phyloP scores from a whole-genome alignment of 2,329 filamentous ascomycete species.

The Colletotrichum euphorbiae region DNA sequence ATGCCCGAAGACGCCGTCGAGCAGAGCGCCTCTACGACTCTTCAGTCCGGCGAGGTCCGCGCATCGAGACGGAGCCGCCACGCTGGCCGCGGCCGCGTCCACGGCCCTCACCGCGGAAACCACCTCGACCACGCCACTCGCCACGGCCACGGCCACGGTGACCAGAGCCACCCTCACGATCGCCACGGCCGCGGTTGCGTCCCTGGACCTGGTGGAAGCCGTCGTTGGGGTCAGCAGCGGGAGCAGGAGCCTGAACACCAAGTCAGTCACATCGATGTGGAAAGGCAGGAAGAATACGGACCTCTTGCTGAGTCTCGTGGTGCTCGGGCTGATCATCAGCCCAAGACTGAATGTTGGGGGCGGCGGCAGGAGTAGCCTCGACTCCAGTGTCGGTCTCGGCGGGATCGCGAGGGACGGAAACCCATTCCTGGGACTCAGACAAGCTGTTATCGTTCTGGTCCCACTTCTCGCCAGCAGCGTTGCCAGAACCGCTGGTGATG shows the following conservation, averaged over 20 bases:
- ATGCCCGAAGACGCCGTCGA: conserved; percentile 35
- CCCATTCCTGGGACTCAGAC: conserved; percentile 74
- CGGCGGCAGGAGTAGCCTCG: conserved; percentile 68
- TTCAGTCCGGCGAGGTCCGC: conserved; percentile 53
- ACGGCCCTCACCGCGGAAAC: conserved; percentile 59
- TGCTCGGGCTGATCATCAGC: conserved; percentile 84
- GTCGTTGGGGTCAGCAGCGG: conserved; percentile 62
- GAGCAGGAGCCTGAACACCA: conserved; percentile 41
- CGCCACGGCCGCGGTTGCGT: conserved; percentile 67
- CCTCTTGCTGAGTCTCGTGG: conserved; percentile 63
- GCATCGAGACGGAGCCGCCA: conserved; percentile 48
- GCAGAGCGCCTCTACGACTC: conserved; percentile 50
- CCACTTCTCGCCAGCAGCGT: conserved; percentile 75
- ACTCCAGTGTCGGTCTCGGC: conserved; percentile 78
- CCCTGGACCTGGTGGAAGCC: conserved; percentile 79
- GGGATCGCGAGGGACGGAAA: conserved; percentile 71
- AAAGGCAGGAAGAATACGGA: conserved; percentile 45
- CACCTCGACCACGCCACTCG: conserved; percentile 64
- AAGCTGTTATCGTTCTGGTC: conserved; percentile 62
- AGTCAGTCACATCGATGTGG: conserved; percentile 10
- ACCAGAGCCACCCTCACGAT: conserved; percentile 61
- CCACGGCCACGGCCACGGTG: conserved; percentile 56
- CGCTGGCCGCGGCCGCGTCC: conserved; percentile 54
- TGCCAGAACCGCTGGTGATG: conserved; percentile 65
- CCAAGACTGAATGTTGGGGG: conserved; percentile 75